phyloP scores from a whole-genome alignment of 2,329 filamentous ascomycete species.

The Sordariomycetes sp. region DNA sequence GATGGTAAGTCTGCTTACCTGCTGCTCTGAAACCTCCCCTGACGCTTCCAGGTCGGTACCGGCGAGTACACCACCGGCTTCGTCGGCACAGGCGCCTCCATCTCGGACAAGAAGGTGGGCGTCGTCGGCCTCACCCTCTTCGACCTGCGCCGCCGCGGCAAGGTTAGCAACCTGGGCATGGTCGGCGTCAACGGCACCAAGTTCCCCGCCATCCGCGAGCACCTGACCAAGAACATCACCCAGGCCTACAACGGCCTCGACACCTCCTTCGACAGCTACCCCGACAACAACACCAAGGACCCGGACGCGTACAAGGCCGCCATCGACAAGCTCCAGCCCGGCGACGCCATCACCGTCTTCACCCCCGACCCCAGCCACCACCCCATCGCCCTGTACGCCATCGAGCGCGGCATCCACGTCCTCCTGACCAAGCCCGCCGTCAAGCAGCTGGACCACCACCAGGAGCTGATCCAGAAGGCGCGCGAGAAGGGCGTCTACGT shows the following conservation, averaged over 20 bases:
- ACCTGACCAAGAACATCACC: slow-evolving; percentile 80
- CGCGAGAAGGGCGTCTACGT: slow-evolving; percentile 74
- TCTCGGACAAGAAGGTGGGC: slow-evolving; percentile 91
- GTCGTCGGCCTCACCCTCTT: slow-evolving; percentile 87
- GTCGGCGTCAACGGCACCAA: slow-evolving; percentile 82
- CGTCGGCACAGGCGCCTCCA: slow-evolving; percentile 72
- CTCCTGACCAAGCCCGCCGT: slow-evolving; percentile 92
- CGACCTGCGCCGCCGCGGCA: slow-evolving; percentile 78
- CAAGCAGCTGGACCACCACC: slow-evolving; percentile 73
- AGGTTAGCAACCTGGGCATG: slow-evolving; percentile 81
- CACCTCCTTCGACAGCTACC: slow-evolving; percentile 77
- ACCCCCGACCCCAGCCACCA: slow-evolving; percentile 90
- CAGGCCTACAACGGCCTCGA: slow-evolving; percentile 84
- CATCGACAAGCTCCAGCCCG: slow-evolving; percentile 72
- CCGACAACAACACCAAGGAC: slow-evolving; percentile 62
- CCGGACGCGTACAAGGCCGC: slow-evolving; percentile 80
- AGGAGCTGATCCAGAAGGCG: slow-evolving; percentile 63
- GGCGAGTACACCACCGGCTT: slow-evolving; percentile 97
- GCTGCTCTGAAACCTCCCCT: background rate
- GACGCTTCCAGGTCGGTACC: slow-evolving; percentile 61
- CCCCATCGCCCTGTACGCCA: slow-evolving; percentile 85
- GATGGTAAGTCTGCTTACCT: slow-evolving; percentile 41
- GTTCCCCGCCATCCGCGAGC: slow-evolving; percentile 82
- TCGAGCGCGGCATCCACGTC: slow-evolving; percentile 80
- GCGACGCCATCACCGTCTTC: slow-evolving; percentile 92